phyloP scores from a whole-genome alignment of 192 early-diverging fungal species.

The Podila horticola region DNA sequence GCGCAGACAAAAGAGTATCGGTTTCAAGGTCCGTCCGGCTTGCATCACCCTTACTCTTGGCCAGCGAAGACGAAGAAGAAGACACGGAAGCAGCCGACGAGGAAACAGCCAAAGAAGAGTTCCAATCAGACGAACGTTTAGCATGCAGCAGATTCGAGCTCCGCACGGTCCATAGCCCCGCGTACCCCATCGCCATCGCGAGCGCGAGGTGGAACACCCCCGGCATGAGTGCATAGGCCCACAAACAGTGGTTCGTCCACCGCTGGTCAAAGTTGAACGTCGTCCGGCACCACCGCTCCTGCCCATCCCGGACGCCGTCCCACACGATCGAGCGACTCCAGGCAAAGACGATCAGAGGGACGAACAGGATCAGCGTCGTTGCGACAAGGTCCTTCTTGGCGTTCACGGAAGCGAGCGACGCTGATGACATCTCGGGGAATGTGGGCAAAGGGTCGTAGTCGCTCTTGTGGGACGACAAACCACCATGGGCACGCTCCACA shows the following conservation, averaged over 20 bases:
- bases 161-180: conserved; percentile 23
- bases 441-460: conserved; percentile 25
- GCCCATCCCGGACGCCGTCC: conserved; percentile 25
- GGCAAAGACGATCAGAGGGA: conserved; percentile 19
- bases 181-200: conserved; percentile 17
- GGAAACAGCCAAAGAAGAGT: background rate
- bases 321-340: conserved; percentile 26
- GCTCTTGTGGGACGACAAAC: background rate
- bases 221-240: conserved; percentile 34
- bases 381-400: conserved; percentile 39
- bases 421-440: conserved; percentile 10
- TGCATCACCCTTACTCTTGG: background rate
- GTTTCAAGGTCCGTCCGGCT: background rate
- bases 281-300: conserved; percentile 30
- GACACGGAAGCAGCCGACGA: background rate
- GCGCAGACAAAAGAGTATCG: background rate
- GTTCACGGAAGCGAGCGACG: conserved; percentile 11
- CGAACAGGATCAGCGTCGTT: conserved; percentile 21
- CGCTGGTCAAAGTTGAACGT: conserved; percentile 15
- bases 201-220: conserved; percentile 13
- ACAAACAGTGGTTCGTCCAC: conserved; percentile 41
- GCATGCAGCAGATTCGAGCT: conserved; percentile 8
- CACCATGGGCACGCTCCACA: background rate
- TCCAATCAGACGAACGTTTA: background rate
- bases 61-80: background rate